Conservation (phyloP, 345 rosid species). For the Isatis tinctoria region DNA sequence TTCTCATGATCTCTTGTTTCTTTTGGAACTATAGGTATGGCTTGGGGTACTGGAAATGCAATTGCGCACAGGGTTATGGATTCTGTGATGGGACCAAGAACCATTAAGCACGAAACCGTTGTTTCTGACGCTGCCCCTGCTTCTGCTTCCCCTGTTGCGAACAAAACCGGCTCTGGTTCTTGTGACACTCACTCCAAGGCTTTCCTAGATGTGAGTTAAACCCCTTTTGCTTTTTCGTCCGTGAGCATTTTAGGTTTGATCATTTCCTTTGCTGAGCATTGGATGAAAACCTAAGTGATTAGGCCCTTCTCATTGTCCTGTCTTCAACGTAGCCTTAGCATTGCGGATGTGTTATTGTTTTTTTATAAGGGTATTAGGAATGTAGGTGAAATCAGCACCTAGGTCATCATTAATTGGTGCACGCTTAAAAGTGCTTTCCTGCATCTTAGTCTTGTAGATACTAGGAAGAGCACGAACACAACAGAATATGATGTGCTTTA, state of each 20-base stretch:
- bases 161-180: slow-evolving; percentile 46
- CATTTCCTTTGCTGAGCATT: too few relatives aligned
- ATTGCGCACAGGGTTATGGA: slow-evolving; percentile 81
- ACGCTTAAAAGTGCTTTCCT: too few relatives aligned
- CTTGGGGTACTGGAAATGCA: slow-evolving; percentile 81
- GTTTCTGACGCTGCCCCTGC: slow-evolving; percentile 40
- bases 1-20: not conserved
- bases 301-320: too few relatives aligned
- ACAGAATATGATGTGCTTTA: not conserved
- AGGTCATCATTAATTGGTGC: too few relatives aligned
- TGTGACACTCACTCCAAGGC: slow-evolving; percentile 72
- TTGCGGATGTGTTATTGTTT: too few relatives aligned
- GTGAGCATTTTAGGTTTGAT: too few relatives aligned
- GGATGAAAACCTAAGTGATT: too few relatives aligned
- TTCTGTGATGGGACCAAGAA: slow-evolving; percentile 80
- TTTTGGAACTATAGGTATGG: slow-evolving; percentile 50
- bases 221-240: too few relatives aligned
- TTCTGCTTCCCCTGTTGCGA: slow-evolving; percentile 38
- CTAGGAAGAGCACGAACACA: not conserved
- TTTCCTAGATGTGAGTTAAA: slow-evolving; percentile 66
- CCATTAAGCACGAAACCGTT: slow-evolving; percentile 62
- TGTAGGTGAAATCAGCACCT: too few relatives aligned
- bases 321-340: too few relatives aligned
- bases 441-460: too few relatives aligned
- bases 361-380: too few relatives aligned